These are phyloP conservation scores for Cucurbita pepo DNA, from an alignment of 306 rosid species.

Conservation along the genomic window DNA sequence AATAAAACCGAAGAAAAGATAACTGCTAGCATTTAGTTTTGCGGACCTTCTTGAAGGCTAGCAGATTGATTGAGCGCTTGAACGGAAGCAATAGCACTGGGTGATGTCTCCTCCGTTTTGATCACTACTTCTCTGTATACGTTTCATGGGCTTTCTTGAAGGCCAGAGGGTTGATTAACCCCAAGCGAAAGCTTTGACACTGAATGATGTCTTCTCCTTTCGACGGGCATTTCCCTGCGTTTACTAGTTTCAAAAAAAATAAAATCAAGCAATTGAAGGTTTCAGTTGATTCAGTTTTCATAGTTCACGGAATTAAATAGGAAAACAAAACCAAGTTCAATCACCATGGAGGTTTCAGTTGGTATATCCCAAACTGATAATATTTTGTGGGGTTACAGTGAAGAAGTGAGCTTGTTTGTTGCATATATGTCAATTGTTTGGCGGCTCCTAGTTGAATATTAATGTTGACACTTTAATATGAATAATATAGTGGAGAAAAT, in stretches of 20 bases:
- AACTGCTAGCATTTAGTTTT: constrained; percentile 22
- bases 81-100: constrained; percentile 23
- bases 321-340: background rate
- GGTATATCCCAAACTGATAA: background rate
- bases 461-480: background rate
- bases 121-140: constrained; percentile 23
- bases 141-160: constrained; percentile 39
- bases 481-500: background rate
- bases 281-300: background rate
- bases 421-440: background rate
- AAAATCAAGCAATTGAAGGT: background rate
- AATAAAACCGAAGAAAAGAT: background rate
- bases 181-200: constrained; percentile 25
- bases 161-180: constrained; percentile 19
- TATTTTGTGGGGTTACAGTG: background rate
- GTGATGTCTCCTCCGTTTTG: constrained; percentile 23
- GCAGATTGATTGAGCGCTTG: constrained; percentile 29
- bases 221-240: constrained; percentile 30
- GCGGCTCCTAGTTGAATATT: background rate
- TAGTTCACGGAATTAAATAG: background rate
- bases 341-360: background rate
- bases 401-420: background rate
- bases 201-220: constrained; percentile 24
- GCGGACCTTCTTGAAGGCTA: constrained; percentile 40
- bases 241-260: background rate